A percentile compares a stretch with the other conserved stretches of the same genome.
phyloP scores from a whole-genome alignment of 2,329 filamentous ascomycete species.

The Leptographium radiaticola region DNA sequence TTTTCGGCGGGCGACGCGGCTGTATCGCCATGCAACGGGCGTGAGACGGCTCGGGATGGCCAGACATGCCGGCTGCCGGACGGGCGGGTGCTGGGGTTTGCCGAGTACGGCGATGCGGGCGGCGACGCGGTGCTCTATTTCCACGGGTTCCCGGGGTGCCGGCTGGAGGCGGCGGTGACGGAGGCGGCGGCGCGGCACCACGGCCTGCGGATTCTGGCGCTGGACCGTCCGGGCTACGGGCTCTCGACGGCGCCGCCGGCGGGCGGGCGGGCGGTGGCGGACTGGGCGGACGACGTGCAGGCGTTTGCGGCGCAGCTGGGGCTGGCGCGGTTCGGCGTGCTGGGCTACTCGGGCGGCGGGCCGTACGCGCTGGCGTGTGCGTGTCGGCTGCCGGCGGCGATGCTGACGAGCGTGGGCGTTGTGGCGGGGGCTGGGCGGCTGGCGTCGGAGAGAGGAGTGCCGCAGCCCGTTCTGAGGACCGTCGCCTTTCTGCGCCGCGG shows the following conservation, averaged over 20 bases:
- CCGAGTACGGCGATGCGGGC: conserved; percentile 21
- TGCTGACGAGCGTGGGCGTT: background rate
- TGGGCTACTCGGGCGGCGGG: conserved; percentile 21
- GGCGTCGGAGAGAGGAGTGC: background rate
- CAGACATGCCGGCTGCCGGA: conserved; percentile 24
- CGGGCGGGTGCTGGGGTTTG: conserved; percentile 26
- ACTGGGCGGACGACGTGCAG: conserved; percentile 22
- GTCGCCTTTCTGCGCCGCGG: background rate
- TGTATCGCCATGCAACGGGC: too few relatives aligned
- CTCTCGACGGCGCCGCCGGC: conserved; percentile 24
- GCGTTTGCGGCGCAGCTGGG: conserved; percentile 16
- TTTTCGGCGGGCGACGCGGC: too few relatives aligned
- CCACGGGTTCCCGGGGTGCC: conserved; percentile 28
- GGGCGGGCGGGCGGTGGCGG: conserved; percentile 15
- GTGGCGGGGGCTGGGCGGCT: conserved; percentile 16
- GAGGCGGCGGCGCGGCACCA: conserved; percentile 15
- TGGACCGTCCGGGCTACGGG: conserved; percentile 30
- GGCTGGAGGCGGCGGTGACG: conserved; percentile 21
- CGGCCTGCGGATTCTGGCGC: conserved; percentile 21
- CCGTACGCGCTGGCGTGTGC: background rate
- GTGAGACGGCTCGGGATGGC: too few relatives aligned
- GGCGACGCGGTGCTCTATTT: conserved; percentile 25
- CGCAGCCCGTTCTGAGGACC: background rate
- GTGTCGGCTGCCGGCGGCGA: background rate
- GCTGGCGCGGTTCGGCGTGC: conserved; percentile 18